These are phyloP conservation scores for Globisporangium uncinulatum DNA, from an alignment of 352 stramenopile species.

Conservation along the genomic window DNA sequence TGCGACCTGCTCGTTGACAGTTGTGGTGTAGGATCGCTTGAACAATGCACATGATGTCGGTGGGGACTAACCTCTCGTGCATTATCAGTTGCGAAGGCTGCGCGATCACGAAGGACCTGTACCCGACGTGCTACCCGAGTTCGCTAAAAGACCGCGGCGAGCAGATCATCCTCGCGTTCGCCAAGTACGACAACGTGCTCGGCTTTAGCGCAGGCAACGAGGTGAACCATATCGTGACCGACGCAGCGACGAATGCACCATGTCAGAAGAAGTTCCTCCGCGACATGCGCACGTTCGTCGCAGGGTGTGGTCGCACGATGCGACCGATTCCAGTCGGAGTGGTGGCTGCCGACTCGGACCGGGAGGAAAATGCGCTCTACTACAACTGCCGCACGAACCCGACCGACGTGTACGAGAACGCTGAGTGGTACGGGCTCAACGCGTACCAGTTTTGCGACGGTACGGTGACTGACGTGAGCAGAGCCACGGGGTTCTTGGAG, in stretches of 20 bases:
- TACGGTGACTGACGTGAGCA: constrained; percentile 20
- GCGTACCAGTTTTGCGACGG: constrained; percentile 76
- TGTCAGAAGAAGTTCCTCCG: constrained; percentile 89
- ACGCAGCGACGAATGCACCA: constrained; percentile 45
- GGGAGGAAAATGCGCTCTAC: constrained; percentile 70
- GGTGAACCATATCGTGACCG: constrained; percentile 57
- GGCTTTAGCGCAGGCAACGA: constrained; percentile 80
- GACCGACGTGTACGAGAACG: constrained; percentile 64
- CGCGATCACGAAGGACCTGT: constrained; percentile 40
- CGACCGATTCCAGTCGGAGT: constrained; percentile 80
- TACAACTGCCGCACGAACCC: constrained; percentile 81
- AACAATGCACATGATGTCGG: too few species aligned
- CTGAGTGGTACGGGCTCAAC: constrained; percentile 88
- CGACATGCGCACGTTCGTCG: constrained; percentile 75
- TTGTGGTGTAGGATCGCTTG: not conserved
- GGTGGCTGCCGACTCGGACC: constrained; percentile 54
- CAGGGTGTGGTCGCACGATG: constrained; percentile 32
- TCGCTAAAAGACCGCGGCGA: constrained; percentile 65
- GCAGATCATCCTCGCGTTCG: constrained; percentile 72
- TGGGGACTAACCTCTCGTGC: not conserved
- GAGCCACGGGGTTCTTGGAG: constrained; percentile 48
- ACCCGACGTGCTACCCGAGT: constrained; percentile 49
- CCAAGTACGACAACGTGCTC: constrained; percentile 83
- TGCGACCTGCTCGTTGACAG: constrained; percentile 8
- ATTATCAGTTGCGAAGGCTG: constrained; percentile 39